Percentiles rank a stretch among this genome's conserved stretches.
These are phyloP conservation scores for Blastomyces gilchristii DNA, from an alignment of 2,329 filamentous ascomycete genomes.

Conservation along the genomic window DNA sequence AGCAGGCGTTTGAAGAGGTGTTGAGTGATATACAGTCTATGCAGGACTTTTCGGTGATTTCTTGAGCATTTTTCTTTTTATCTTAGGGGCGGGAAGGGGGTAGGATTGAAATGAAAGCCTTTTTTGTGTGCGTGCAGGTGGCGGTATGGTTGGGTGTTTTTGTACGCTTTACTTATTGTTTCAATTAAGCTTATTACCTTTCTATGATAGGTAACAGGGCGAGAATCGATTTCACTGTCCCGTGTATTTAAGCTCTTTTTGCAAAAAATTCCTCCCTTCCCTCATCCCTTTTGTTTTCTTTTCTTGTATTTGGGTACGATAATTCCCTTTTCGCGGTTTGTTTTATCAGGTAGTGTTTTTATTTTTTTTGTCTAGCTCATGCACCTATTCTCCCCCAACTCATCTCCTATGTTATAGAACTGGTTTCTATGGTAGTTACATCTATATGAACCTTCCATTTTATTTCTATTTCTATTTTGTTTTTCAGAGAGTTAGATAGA, in stretches of 20 bases:
- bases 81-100: background rate
- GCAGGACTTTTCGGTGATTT: constrained; percentile 24
- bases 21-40: constrained; percentile 51
- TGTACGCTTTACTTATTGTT: background rate
- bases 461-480: too few species aligned
- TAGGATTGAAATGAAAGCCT: too few species aligned
- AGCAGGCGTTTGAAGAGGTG: constrained; percentile 61
- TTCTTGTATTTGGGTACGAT: background rate
- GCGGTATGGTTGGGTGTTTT: background rate
- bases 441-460: background rate
- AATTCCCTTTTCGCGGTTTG: background rate
- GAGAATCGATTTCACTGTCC: background rate
- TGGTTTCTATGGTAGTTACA: background rate
- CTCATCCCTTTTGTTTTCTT: background rate
- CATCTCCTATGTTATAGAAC: background rate
- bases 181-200: constrained; percentile 9
- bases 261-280: background rate
- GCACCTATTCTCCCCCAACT: background rate
- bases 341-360: background rate
- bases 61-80: background rate
- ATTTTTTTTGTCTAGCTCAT: background rate
- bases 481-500: background rate
- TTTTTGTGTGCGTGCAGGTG: background rate
- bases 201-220: background rate
- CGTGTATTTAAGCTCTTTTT: background rate